Base-by-base conservation (phyloP, 2,329 filamentous ascomycete genomes). In the Cercospora nicotianae region DNA sequence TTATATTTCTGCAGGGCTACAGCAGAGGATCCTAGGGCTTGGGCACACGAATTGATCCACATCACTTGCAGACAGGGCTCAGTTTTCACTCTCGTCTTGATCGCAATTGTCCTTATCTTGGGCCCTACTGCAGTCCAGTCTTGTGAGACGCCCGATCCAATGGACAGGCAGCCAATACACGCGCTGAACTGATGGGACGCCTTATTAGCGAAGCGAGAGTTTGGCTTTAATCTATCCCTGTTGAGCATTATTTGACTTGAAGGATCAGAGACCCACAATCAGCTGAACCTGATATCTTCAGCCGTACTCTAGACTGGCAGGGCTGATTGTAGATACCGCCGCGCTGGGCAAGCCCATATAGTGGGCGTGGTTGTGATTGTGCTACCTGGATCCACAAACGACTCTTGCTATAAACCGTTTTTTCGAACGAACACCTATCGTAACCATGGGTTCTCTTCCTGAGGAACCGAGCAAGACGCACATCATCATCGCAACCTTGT, bases 401-500 rank as follows among this genome's bases (percentile, higher is more conserved):
- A n/a, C n/a, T n/a, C n/a, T n/a, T n/a, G n/a, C n/a, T n/a, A n/a
- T n/a, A n/a, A n/a, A n/a, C n/a, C n/a, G n/a, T n/a, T n/a, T n/a
- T n/a, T n/a, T n/a, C n/a, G n/a, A n/a, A n/a, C n/a, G n/a, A n/a
- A n/a, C n/a, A n/a, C n/a, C n/a, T n/a, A n/a, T n/a, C n/a, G n/a
- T n/a, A n/a, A n/a, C n/a, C 48, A 53, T 53, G 48, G 48, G 48
- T 10, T 53, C 48, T 2, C 3, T 53, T 28, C 48, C 48, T 3
- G 20, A 16, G 5, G 18, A 53, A 7, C 20, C 1, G 18, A 23
- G 18, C 13, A 62, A 62, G 16, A 30, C 39, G 13, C 74, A 75
- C 10, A 68, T 77, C 10, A 48, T 77, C 16, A 63, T 77, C 3
- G 65, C 72, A n/a, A 67, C 67, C 20, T 55, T 72, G 12, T 67